Percentiles rank a stretch among this genome's conserved stretches.
Evolutionary conservation across 1,284 basidiomycete species (phyloP).

Genomic region (Malassezia vespertilionis): DNA sequence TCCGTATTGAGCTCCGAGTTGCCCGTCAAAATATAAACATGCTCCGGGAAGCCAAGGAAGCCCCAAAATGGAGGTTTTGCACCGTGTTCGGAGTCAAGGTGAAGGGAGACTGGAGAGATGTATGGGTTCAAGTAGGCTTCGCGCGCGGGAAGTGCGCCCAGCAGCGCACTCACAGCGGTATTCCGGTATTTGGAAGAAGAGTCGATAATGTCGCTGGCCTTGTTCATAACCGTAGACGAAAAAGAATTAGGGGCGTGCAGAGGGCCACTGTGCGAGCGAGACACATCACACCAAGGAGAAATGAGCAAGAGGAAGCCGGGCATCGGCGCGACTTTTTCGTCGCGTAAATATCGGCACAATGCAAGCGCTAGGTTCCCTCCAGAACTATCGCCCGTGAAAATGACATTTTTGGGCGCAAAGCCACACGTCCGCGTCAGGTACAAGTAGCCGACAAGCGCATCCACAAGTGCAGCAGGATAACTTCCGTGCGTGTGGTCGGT

Average conservation of each 20-base stretch:
- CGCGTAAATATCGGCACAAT: constrained; percentile 45
- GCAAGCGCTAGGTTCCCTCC: constrained; percentile 62
- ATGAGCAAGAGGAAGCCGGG: constrained; percentile 31
- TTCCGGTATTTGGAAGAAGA: constrained; percentile 34
- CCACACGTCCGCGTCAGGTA: constrained; percentile 32
- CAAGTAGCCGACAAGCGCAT: constrained; percentile 36
- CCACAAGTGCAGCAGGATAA: constrained; percentile 37
- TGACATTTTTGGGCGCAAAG: constrained; percentile 52
- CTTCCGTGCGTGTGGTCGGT: constrained; percentile 24
- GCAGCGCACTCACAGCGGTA: constrained; percentile 34
- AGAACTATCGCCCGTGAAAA: constrained; percentile 60
- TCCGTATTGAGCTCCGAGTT: constrained; percentile 37
- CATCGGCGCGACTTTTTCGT: constrained; percentile 27
- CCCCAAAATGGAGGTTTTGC: constrained; percentile 30
- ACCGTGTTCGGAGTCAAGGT: constrained; percentile 24
- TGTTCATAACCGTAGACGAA: constrained; percentile 25
- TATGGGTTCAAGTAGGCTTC: constrained; percentile 42
- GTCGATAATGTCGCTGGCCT: constrained; percentile 33
- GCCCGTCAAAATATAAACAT: constrained; percentile 32
- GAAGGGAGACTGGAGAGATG: constrained; percentile 37
- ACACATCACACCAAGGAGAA: constrained; percentile 42
- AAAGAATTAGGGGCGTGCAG: constrained; percentile 29
- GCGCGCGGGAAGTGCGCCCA: constrained; percentile 32
- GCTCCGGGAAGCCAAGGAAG: constrained; percentile 32
- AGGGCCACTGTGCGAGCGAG: constrained; percentile 40